These are phyloP conservation scores for Sclerotinia minor DNA, from an alignment of 2,329 filamentous ascomycete genomes.

Conservation along the genomic window DNA sequence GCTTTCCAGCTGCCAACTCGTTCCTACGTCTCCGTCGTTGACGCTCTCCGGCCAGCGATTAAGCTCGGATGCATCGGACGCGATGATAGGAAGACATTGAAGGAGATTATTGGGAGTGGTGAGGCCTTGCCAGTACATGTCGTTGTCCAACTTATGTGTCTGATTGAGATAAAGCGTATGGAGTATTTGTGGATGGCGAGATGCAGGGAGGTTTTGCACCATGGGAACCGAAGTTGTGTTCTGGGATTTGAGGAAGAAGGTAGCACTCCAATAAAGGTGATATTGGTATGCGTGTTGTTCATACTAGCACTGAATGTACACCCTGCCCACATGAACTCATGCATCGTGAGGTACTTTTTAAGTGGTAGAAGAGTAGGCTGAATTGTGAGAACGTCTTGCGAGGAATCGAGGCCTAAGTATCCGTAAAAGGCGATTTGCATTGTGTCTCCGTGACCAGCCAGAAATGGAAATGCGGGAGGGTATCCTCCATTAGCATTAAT, in stretches of 20 bases:
- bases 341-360: conserved; percentile 44
- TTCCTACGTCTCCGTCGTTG: conserved; percentile 63
- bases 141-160: conserved; percentile 55
- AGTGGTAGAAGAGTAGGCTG: conserved; percentile 66
- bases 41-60: conserved; percentile 67
- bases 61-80: conserved; percentile 48
- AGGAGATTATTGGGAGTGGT: conserved; percentile 55
- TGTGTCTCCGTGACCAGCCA: conserved; percentile 70
- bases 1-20: conserved; percentile 60
- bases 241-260: conserved; percentile 39
- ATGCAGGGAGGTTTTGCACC: conserved; percentile 48
- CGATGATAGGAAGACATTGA: conserved; percentile 56
- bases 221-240: conserved; percentile 43
- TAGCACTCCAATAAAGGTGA: conserved; percentile 46
- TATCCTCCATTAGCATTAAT: conserved; percentile 60
- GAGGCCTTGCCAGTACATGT: conserved; percentile 53
- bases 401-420: conserved; percentile 63
- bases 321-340: conserved; percentile 34
- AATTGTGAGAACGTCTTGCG: conserved; percentile 60
- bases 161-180: conserved; percentile 48
- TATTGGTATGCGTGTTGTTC: conserved; percentile 52
- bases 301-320: conserved; percentile 24
- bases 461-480: conserved; percentile 69
- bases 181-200: conserved; percentile 40
- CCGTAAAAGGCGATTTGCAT: conserved; percentile 67